These are phyloP conservation scores for Ambrosia trifida DNA, from an alignment of 129 eudicot species.

Conservation along the genomic window DNA sequence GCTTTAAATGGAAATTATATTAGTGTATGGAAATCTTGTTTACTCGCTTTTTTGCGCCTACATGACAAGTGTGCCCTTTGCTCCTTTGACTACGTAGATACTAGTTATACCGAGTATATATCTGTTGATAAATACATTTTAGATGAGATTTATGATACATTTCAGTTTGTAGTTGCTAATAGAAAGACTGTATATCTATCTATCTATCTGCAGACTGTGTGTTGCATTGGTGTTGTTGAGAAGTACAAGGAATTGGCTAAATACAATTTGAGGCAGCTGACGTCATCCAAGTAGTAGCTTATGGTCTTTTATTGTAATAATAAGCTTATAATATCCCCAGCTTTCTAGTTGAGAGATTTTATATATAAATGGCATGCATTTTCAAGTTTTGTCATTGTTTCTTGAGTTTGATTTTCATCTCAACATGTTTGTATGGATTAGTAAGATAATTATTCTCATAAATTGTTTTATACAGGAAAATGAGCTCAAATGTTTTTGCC, in stretches of 20 bases:
- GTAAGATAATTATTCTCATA: not conserved
- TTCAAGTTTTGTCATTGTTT: not conserved
- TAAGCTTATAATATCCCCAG: not conserved
- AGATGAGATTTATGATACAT: not conserved
- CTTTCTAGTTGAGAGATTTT: not conserved
- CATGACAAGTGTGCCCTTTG: too few species aligned
- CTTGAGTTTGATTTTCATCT: not conserved
- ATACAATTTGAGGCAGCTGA: constrained; percentile 85
- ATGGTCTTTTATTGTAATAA: not conserved
- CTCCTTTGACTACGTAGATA: too few species aligned
- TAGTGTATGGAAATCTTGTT: too few species aligned
- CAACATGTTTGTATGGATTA: not conserved
- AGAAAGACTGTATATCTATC: too few species aligned
- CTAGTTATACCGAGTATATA: too few species aligned
- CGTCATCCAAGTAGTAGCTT: constrained; percentile 40
- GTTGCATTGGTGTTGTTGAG: constrained; percentile 92
- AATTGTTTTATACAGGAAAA: too few species aligned
- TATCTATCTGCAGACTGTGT: constrained; percentile 72
- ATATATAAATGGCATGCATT: not conserved
- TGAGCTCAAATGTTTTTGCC: too few species aligned
- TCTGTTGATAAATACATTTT: not conserved
- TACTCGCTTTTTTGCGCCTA: too few species aligned
- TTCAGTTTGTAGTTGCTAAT: not conserved
- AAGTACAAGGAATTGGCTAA: constrained; percentile 97
- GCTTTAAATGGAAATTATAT: too few species aligned